Percentiles rank a stretch among this genome's conserved stretches.
phyloP scores from a whole-genome alignment of 495 filamentous ascomycete species.

The Aspergillus conjunctus region DNA sequence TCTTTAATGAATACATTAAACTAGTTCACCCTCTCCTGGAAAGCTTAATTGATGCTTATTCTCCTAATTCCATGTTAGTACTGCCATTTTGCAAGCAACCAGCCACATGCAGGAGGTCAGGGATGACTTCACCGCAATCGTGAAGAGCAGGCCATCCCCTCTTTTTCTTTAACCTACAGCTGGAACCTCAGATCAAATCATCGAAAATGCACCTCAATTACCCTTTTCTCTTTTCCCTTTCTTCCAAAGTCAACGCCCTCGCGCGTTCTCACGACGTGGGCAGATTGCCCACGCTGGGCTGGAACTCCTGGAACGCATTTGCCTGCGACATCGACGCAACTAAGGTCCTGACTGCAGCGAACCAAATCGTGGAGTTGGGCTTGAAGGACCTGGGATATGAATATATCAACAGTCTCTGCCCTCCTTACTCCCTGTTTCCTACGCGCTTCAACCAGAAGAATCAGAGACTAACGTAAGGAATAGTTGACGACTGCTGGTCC shows the following conservation, averaged over 20 bases:
- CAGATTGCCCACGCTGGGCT: conserved; percentile 58
- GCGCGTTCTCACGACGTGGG: conserved; percentile 29
- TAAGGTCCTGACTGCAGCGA: conserved; percentile 54
- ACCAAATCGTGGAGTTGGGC: conserved; percentile 52
- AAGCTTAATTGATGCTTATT: no score
- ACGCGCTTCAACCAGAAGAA: conserved; percentile 1
- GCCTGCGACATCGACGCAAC: conserved; percentile 56
- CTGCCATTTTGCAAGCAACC: no score
- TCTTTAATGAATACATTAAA: neutral
- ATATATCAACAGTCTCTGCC: conserved; percentile 59
- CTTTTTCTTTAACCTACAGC: no score
- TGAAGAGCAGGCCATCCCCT: no score
- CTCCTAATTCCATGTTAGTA: no score
- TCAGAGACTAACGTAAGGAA: conserved; percentile 12
- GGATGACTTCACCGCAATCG: no score
- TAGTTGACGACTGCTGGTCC: conserved; percentile 67
- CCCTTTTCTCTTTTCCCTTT: neutral
- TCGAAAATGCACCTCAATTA: neutral
- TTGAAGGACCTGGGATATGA: conserved; percentile 67
- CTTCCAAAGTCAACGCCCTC: neutral
- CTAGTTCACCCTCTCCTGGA: no score
- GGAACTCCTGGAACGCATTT: conserved; percentile 65
- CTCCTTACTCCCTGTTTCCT: conserved; percentile 28
- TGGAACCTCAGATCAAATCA: no score
- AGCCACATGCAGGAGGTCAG: no score